Conservation (phyloP, 257 asterid genomes). For the Linaria vulgaris region DNA sequence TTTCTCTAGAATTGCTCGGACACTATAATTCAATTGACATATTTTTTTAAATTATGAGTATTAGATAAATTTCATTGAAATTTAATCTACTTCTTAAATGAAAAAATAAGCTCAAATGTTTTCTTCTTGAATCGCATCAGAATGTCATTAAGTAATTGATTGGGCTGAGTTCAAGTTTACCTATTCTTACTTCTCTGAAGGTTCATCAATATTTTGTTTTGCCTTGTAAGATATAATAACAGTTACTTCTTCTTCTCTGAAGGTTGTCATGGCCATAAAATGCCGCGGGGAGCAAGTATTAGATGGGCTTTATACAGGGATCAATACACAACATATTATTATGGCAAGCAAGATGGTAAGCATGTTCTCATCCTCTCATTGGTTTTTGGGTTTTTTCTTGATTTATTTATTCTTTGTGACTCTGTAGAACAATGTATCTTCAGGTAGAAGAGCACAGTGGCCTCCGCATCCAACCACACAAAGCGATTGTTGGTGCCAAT, state of each 20-base stretch:
- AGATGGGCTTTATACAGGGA: constrained; percentile 84
- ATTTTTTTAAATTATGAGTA: too few relatives aligned
- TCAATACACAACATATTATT: constrained; percentile 69
- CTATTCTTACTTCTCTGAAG: neutral
- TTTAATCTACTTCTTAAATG: too few relatives aligned
- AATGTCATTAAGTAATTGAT: constrained; percentile 7
- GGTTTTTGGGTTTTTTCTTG: constrained; percentile 16
- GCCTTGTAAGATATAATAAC: neutral
- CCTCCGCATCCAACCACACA: constrained; percentile 90
- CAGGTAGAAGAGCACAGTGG: constrained; percentile 98
- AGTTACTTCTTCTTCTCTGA: neutral
- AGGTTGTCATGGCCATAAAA: constrained; percentile 94
- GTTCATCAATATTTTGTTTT: constrained; percentile 10
- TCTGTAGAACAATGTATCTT: constrained; percentile 24
- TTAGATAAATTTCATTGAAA: too few relatives aligned
- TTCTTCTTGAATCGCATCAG: too few relatives aligned
- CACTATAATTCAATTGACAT: too few relatives aligned
- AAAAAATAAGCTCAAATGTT: too few relatives aligned
- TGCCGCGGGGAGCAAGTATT: constrained; percentile 84
- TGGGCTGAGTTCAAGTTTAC: neutral
- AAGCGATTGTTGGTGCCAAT: constrained; percentile 97
- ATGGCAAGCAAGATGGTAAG: constrained; percentile 96
- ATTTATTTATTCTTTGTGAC: constrained; percentile 13
- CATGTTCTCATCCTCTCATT: constrained; percentile 10
- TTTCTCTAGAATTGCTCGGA: too few relatives aligned